These are phyloP conservation scores for Fagus sylvatica DNA, from an alignment of 306 rosid species.

Conservation along the genomic window DNA sequence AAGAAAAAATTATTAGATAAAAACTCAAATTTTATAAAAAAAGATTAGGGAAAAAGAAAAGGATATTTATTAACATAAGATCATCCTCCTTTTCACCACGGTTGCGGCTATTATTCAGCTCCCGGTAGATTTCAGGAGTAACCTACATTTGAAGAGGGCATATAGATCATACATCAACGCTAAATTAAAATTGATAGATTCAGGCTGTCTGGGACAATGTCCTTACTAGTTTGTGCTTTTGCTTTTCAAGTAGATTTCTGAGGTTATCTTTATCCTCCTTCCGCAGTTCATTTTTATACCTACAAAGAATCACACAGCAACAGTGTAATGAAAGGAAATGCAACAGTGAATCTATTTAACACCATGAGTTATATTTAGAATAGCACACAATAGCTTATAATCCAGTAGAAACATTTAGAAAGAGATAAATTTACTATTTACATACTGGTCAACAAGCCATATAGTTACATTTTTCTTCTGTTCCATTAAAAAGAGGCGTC, in stretches of 20 bases:
- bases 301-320: slow-evolving; percentile 36
- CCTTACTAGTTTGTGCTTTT: slow-evolving; percentile 75
- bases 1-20: not conserved
- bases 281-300: slow-evolving; percentile 84
- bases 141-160: slow-evolving; percentile 50
- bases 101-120: slow-evolving; percentile 73
- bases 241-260: slow-evolving; percentile 65
- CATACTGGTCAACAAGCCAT: not conserved
- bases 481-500: not conserved
- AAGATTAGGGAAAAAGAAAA: slow-evolving; percentile 19
- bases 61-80: slow-evolving; percentile 74
- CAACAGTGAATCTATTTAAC: slow-evolving; percentile 2
- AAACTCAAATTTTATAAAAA: not conserved
- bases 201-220: slow-evolving; percentile 16
- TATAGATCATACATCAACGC: slow-evolving; percentile 10
- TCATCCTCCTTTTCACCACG: slow-evolving; percentile 91
- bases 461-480: not conserved
- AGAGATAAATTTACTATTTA: not conserved
- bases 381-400: not conserved
- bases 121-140: slow-evolving; percentile 83
- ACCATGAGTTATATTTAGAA: not conserved
- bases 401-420: not conserved
- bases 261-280: slow-evolving; percentile 74
- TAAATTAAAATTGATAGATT: slow-evolving; percentile 2
- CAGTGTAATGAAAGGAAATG: not conserved